Evolutionary conservation across 768 basidiomycete species (phyloP), one percentile per base, ranked within the genome.

Genomic region (Lentinula lateritia): DNA sequence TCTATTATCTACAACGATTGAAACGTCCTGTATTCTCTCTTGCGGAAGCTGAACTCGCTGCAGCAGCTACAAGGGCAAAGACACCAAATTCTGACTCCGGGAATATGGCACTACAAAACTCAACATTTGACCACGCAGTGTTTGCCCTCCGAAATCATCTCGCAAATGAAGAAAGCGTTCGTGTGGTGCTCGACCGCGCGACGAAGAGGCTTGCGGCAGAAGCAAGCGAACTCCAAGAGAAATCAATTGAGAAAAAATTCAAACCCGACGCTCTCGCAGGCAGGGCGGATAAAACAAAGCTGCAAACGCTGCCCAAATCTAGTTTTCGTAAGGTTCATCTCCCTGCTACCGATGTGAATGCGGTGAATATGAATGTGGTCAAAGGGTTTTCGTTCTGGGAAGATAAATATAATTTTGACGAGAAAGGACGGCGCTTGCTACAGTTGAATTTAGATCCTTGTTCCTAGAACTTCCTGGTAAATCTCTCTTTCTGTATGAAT

Each of bases 1-100:
- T 79, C 0, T 60, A 68, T 0, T 63, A 74, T 46, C 58, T 80
- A 12, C 71, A 72, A 38, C 71, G 70, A 61, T 63, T 79, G 12
- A 68, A 72, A 2, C 70, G 68, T 52, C 65, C 73, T 2, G 34
- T 77, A 5, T 73, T 76, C 41, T 58, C 58, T 3, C 52, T 61
- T 58, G 59, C 63, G 7, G 62, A 43, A 9, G 43, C 41, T 18
- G 61, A 39, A 20, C n/a, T 59, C 13, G 23, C 57, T 20, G 12
- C 46, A 10, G 23, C 9, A 3, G 6, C 16, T 48, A 16, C 28
- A 20, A 23, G 23, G 20, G 36, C 16, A 28, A 38, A 48, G 34
- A 8, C 28, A 16, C 1, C 55, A 2, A 10, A 4, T 16, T 32
- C 18, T 36, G 13, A 8, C 12, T 13, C 32, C 35, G 36, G 12